phyloP scores from a whole-genome alignment of 441 rosid species.

The Populus tomentosa region DNA sequence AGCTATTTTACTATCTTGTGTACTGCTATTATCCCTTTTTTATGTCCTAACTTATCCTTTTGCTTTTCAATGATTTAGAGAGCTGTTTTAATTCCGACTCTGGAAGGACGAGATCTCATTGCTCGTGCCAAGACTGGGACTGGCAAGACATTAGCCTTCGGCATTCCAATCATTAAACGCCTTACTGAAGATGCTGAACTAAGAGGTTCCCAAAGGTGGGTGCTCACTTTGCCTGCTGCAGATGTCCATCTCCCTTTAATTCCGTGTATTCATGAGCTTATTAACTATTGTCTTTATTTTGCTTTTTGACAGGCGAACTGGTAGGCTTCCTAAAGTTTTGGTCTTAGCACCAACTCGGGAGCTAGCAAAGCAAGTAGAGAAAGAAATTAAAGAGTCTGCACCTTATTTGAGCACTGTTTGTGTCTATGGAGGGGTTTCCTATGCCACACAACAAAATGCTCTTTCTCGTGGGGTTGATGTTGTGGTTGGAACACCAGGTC shows the following conservation, averaged over 20 bases:
- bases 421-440: conserved; percentile 98
- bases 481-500: conserved; percentile 98
- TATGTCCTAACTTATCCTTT: not conserved
- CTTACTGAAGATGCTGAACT: conserved; percentile 60
- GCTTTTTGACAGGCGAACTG: conserved; percentile 42
- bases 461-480: conserved; percentile 93
- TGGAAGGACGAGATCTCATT: conserved; percentile 84
- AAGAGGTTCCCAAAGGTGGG: conserved; percentile 62
- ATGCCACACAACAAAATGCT: conserved; percentile 70
- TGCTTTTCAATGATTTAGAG: conserved; percentile 40
- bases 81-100: conserved; percentile 84
- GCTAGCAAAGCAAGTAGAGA: conserved; percentile 95
- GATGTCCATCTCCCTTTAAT: not conserved
- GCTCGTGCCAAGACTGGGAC: conserved; percentile 99
- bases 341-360: conserved; percentile 91
- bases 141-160: conserved; percentile 97
- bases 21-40: not conserved
- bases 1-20: not conserved
- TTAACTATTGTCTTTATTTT: conserved; percentile 17
- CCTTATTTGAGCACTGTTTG: conserved; percentile 80
- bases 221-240: conserved; percentile 15
- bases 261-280: not conserved
- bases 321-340: conserved; percentile 72
- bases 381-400: conserved; percentile 90
- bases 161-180: conserved; percentile 79